Evolutionary conservation across 768 basidiomycete species (phyloP).

Genomic region (Lactarius indigo): DNA sequence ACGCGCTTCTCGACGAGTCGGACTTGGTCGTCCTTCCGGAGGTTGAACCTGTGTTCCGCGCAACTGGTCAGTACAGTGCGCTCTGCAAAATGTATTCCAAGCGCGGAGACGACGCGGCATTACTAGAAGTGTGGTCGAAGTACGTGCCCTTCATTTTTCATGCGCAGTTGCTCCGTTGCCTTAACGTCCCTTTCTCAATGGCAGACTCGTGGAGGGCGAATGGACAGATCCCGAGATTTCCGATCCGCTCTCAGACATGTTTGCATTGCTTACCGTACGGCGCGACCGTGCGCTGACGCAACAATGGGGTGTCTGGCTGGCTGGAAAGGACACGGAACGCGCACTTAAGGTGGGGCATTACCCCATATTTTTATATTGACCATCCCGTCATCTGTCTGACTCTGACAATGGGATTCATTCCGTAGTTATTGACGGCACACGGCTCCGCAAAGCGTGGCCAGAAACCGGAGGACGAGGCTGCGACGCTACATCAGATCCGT

Average conservation of each 20-base stretch:
- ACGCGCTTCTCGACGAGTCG: conserved; percentile 54
- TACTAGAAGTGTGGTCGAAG: conserved; percentile 67
- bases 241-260: conserved; percentile 61
- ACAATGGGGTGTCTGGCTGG: conserved; percentile 80
- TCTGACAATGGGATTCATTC: neutral
- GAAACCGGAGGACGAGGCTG: conserved; percentile 58
- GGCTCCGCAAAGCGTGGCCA: conserved; percentile 54
- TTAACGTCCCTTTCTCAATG: neutral
- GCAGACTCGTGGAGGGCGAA: conserved; percentile 62
- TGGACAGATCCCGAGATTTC: conserved; percentile 60
- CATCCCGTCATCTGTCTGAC: neutral
- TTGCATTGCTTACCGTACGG: conserved; percentile 51
- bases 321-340: conserved; percentile 60
- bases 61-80: conserved; percentile 53
- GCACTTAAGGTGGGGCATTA: conserved; percentile 58
- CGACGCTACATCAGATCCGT: conserved; percentile 53
- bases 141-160: conserved; percentile 34
- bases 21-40: conserved; percentile 52
- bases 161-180: neutral
- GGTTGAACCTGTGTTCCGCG: conserved; percentile 54
- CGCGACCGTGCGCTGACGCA: conserved; percentile 61
- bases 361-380: neutral
- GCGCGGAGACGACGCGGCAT: conserved; percentile 52
- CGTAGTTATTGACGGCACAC: conserved; percentile 58
- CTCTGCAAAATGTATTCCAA: conserved; percentile 59